Percentiles rank a stretch among this genome's conserved stretches.
These are phyloP conservation scores for Tinospora cordifolia DNA, from an alignment of 164 flowering plant species.

Conservation along the genomic window DNA sequence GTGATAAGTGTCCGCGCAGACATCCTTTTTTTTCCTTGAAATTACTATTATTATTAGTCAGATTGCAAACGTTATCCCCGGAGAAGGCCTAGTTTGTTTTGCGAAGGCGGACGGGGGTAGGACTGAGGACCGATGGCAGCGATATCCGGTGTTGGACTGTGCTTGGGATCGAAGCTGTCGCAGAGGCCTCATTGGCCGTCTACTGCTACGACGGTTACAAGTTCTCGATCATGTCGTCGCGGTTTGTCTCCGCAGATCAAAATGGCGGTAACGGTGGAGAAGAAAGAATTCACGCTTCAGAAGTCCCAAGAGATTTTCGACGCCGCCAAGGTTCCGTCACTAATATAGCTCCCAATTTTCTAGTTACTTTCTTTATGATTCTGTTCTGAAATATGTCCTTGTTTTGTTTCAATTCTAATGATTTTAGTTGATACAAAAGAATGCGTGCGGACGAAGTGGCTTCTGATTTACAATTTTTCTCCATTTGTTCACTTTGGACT, in stretches of 20 bases:
- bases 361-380: not conserved
- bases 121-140: conserved; percentile 15
- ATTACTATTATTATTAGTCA: too few species aligned
- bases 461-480: not conserved
- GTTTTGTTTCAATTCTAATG: too few species aligned
- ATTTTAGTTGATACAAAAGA: too few species aligned
- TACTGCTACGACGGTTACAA: not conserved
- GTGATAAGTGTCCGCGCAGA: too few species aligned
- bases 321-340: conserved; percentile 58
- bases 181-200: conserved; percentile 5
- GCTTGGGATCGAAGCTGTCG: conserved; percentile 13
- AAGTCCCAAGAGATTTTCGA: conserved; percentile 81
- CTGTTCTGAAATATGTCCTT: not conserved
- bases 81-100: too few species aligned
- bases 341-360: too few species aligned
- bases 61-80: too few species aligned
- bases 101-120: too few species aligned
- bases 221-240: conserved; percentile 15
- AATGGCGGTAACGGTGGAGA: conserved; percentile 60
- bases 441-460: too few species aligned
- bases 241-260: conserved; percentile 15
- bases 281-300: conserved; percentile 52
- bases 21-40: too few species aligned
- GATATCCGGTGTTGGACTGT: conserved; percentile 13
- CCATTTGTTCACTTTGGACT: not conserved